These are phyloP conservation scores for Eucalyptus caleyi DNA, from an alignment of 345 rosid genomes.

Conservation along the genomic window DNA sequence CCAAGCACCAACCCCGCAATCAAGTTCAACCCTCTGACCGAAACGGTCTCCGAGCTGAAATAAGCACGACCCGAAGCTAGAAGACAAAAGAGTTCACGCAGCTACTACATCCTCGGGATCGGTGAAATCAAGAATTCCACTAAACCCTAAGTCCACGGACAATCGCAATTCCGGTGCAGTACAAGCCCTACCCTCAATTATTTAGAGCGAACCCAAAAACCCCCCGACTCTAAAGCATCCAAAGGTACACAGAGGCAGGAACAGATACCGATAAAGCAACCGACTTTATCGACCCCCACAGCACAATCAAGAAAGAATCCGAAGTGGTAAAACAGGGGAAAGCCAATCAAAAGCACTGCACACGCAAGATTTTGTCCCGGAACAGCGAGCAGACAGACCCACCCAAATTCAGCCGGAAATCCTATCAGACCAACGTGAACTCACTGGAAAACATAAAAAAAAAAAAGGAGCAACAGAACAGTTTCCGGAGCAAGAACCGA, in stretches of 20 bases:
- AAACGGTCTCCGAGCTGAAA: neutral
- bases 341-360: neutral
- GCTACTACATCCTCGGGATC: neutral
- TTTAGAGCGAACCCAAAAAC: neutral
- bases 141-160: neutral
- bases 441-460: neutral
- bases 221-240: neutral
- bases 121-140: neutral
- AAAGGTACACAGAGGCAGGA: neutral
- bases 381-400: neutral
- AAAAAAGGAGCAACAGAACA: neutral
- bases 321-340: neutral
- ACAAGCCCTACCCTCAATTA: neutral
- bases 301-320: constrained; percentile 4
- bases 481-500: neutral
- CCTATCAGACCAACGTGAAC: neutral
- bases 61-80: neutral
- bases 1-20: neutral
- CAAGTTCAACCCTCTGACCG: neutral
- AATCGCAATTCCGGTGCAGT: neutral
- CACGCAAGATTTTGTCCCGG: neutral
- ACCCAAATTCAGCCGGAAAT: neutral
- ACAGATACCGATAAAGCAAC: constrained; percentile 30
- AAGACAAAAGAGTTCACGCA: neutral
- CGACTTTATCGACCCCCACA: constrained; percentile 15